Conservation (phyloP, 2,329 filamentous ascomycete genomes). For the Alternaria solani region DNA sequence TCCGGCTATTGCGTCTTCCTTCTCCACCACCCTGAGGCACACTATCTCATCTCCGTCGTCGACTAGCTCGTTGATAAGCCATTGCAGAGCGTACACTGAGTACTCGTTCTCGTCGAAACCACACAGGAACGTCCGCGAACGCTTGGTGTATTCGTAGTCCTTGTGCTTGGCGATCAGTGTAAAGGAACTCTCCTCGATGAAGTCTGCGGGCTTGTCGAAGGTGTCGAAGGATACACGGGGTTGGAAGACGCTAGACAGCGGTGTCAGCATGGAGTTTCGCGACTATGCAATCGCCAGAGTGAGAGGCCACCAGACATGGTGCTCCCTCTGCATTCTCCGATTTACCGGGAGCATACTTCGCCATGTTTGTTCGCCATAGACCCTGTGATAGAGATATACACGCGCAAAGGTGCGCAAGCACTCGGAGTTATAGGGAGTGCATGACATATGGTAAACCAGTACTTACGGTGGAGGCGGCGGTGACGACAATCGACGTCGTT, state of each 20-base stretch:
- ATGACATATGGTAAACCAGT: constrained; percentile 9
- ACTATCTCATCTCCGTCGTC: constrained; percentile 95
- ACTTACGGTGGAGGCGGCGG: constrained; percentile 55
- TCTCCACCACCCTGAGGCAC: constrained; percentile 87
- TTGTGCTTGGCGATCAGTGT: constrained; percentile 87
- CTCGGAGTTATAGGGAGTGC: constrained; percentile 7
- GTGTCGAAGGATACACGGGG: constrained; percentile 78
- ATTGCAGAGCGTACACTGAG: constrained; percentile 90
- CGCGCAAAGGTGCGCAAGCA: constrained; percentile 10
- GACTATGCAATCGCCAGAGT: constrained; percentile 25
- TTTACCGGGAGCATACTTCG: constrained; percentile 36
- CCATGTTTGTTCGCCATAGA: constrained; percentile 26
- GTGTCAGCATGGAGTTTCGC: constrained; percentile 22
- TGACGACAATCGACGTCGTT: constrained; percentile 49
- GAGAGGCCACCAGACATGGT: constrained; percentile 26
- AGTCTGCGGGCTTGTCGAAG: constrained; percentile 72
- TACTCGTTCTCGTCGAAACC: constrained; percentile 92
- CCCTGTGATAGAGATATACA: constrained; percentile 3
- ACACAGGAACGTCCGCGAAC: constrained; percentile 88
- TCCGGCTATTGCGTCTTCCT: constrained; percentile 74
- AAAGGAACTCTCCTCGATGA: constrained; percentile 67
- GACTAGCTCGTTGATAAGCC: constrained; percentile 89
- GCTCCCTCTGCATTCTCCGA: constrained; percentile 19
- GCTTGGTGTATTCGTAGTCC: constrained; percentile 80
- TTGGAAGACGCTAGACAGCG: constrained; percentile 64